A percentile compares a stretch with the other conserved stretches of the same genome.
These are phyloP conservation scores for Astrephomene gubernaculifera DNA, from an alignment of 139 green algal species.

Conservation along the genomic window DNA sequence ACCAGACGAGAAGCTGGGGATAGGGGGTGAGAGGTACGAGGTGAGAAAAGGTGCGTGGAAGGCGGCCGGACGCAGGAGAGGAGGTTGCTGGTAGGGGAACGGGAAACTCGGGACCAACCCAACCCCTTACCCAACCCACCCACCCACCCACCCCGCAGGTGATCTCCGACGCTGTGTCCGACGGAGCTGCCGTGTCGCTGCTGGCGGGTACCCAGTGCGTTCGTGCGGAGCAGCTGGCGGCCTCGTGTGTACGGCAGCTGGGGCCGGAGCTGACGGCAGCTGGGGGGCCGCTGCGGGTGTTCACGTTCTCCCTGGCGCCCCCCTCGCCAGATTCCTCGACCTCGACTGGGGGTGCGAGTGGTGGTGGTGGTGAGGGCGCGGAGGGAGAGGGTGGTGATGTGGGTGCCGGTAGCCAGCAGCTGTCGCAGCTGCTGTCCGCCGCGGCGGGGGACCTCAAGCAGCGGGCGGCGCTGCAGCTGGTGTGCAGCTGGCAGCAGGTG, in stretches of 20 bases:
- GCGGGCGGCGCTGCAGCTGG: constrained; percentile 24
- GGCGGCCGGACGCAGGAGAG: no score
- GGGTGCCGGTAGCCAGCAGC: background rate
- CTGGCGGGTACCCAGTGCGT: constrained; percentile 33
- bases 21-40: background rate
- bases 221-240: background rate
- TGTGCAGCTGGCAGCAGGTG: constrained; percentile 15
- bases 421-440: constrained; percentile 27
- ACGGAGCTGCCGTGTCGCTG: constrained; percentile 1
- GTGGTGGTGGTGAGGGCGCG: background rate
- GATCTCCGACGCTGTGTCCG: background rate
- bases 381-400: background rate
- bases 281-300: constrained; percentile 17
- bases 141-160: background rate
- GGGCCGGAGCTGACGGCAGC: constrained; percentile 6
- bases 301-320: constrained; percentile 35
- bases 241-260: constrained; percentile 25
- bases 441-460: constrained; percentile 38
- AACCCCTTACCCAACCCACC: background rate
- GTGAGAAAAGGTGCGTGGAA: no score
- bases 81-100: no score
- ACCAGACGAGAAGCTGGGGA: background rate
- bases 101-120: no score
- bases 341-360: background rate
- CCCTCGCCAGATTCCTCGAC: background rate